Evolutionary conservation across 2,329 filamentous ascomycete species (phyloP), one percentile per base, ranked within the genome.

Genomic region (Chaetomiaceae sp.): DNA sequence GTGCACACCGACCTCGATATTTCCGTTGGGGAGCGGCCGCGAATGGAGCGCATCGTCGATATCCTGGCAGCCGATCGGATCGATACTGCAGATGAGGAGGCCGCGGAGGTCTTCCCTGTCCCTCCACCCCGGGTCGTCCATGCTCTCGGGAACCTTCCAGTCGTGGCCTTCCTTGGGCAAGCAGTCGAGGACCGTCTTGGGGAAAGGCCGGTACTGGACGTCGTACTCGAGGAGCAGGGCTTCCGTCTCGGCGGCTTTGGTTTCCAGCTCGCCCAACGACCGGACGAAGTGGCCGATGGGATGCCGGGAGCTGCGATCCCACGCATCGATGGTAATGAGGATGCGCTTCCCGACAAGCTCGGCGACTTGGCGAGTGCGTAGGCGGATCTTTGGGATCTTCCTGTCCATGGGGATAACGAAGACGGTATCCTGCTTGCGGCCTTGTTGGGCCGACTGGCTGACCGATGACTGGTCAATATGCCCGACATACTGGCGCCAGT

Each of bases 341-440:
- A 99, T 85, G 53, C 95, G 85, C 75, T 97, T 94, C 5, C 94
- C 94, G 25, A 96, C 72, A 4, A 99, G 80, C 64, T 96, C 90
- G 15, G 84, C 84, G 22, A 91, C 91, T 71, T 97, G 94, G 47
- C 94, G 82, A 11, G 94, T 97, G 47, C 91, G 85, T 51, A 99
- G 84, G 42, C 91, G 84, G 64, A 99, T 96, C 75, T 97, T 99
- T 2, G 94, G 94, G 20, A 99, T 88, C 64, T 90, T 87, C 76
- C 96, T 97, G 71, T 99, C 92, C 92, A 99, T 97, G 4, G 94
- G 91, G 45, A 97, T 84, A 17, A 99, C 79, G 71, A 99, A 99
- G 14, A 99, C 91, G 15, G 83, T 95, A 67, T 96, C 91, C 67
- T 95, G 90, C 64, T 88, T 88, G 54, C 91, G 82, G 27, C 89